Evolutionary conservation across 139 green algal species (phyloP).

Genomic region (Nannochloris sp.): DNA sequence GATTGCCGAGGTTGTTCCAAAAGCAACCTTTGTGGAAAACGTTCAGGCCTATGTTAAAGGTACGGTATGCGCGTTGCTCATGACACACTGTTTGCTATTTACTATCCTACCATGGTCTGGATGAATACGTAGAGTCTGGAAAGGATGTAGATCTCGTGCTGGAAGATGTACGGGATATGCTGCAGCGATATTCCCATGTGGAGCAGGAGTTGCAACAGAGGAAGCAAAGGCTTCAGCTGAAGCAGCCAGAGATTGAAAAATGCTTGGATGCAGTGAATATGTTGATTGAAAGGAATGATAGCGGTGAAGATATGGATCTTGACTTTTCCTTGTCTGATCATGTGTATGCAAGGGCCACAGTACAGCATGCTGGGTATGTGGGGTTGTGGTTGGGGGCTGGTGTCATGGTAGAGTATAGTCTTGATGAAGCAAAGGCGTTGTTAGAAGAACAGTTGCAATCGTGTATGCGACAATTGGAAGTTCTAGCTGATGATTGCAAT

Average conservation of each 20-base stretch:
- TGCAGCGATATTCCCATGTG: slow-evolving; percentile 39
- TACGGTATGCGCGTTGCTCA: slow-evolving; percentile 7
- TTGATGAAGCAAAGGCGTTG: slow-evolving; percentile 47
- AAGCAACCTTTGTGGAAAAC: slow-evolving; percentile 43
- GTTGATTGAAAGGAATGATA: slow-evolving; percentile 23
- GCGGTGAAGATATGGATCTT: slow-evolving; percentile 18
- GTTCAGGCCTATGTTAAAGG: slow-evolving; percentile 33
- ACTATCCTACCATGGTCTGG: too few relatives aligned
- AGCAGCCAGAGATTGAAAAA: slow-evolving; percentile 48
- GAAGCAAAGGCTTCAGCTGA: slow-evolving; percentile 26
- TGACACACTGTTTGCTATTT: too few relatives aligned
- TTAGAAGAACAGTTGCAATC: slow-evolving; percentile 36
- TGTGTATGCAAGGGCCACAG: slow-evolving; percentile 48
- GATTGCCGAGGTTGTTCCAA: slow-evolving; percentile 22
- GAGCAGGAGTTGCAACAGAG: slow-evolving; percentile 36
- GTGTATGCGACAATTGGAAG: slow-evolving; percentile 29
- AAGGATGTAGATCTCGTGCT: slow-evolving; percentile 29
- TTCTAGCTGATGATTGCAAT: slow-evolving; percentile 32
- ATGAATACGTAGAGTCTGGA: slow-evolving; percentile 4
- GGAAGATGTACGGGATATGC: slow-evolving; percentile 25
- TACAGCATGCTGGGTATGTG: slow-evolving; percentile 36
- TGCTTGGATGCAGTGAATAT: slow-evolving; percentile 34
- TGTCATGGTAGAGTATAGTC: slow-evolving; percentile 73
- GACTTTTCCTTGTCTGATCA: slow-evolving; percentile 61
- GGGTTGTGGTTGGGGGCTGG: slow-evolving; percentile 73